phyloP scores from a whole-genome alignment of 2,329 filamentous ascomycete species.

The Graphilbum ipis-grandicollis region DNA sequence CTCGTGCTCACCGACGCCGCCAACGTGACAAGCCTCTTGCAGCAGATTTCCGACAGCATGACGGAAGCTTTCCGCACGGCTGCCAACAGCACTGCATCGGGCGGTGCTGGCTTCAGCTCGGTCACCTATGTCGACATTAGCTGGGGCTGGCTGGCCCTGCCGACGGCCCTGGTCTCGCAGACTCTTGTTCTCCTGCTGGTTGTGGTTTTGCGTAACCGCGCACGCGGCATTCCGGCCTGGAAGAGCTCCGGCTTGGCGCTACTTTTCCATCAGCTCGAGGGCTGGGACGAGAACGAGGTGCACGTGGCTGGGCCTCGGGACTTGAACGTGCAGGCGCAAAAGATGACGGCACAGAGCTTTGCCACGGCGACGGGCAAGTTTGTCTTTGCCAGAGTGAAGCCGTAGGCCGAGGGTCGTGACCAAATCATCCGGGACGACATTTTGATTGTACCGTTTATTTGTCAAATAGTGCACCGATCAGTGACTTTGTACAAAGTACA shows the following conservation, averaged over 20 bases:
- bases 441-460: too few species aligned
- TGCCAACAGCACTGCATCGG: neutral
- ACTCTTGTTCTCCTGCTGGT: neutral
- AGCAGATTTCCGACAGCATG: neutral
- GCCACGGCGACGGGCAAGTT: too few species aligned
- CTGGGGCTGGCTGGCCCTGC: neutral
- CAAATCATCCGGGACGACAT: too few species aligned
- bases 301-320: too few species aligned
- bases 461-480: too few species aligned
- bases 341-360: too few species aligned
- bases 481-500: too few species aligned
- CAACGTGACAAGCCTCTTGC: neutral
- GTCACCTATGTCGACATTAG: neutral
- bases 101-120: neutral
- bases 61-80: neutral
- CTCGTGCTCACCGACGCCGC: neutral
- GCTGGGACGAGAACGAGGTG: neutral
- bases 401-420: too few species aligned
- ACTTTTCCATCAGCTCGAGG: neutral
- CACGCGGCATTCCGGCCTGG: neutral
- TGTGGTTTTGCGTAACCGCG: neutral
- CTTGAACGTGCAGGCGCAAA: too few species aligned
- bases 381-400: too few species aligned
- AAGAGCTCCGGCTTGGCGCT: neutral
- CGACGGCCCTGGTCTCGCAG: neutral